phyloP scores from a whole-genome alignment of 352 stramenopile genomes.

The Globisporangium nagaii region DNA sequence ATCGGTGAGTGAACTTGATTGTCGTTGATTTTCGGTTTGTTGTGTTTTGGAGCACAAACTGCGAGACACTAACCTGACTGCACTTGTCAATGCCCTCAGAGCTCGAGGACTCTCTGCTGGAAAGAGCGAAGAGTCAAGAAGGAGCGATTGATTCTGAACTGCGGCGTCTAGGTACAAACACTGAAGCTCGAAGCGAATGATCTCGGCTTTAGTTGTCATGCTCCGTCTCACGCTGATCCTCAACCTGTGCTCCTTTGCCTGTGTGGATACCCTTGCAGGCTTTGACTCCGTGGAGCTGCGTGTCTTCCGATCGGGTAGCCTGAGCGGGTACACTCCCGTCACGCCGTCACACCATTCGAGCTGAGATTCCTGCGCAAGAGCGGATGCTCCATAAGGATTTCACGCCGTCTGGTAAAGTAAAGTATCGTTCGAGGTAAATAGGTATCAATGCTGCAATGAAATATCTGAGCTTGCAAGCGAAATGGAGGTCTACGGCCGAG shows the following conservation, averaged over 20 bases:
- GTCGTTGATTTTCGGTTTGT: too few relatives aligned
- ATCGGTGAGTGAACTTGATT: constrained; percentile 31
- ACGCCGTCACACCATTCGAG: constrained; percentile 3
- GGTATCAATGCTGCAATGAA: neutral
- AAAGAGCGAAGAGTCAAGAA: constrained; percentile 19
- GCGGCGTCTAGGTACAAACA: constrained; percentile 31
- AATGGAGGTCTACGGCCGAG: neutral
- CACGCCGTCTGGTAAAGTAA: too few relatives aligned
- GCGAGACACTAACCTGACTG: too few relatives aligned
- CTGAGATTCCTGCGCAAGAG: too few relatives aligned
- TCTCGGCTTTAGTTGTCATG: neutral
- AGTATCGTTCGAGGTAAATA: too few relatives aligned
- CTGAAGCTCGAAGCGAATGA: neutral
- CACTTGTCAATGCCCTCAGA: constrained; percentile 15
- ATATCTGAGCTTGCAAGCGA: neutral
- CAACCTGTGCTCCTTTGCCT: too few relatives aligned
- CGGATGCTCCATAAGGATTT: too few relatives aligned
- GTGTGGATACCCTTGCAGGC: constrained; percentile 19
- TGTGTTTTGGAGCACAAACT: too few relatives aligned
- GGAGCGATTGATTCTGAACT: constrained; percentile 31
- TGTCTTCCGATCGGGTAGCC: constrained; percentile 48
- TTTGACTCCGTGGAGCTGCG: constrained; percentile 50
- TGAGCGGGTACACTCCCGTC: constrained; percentile 50
- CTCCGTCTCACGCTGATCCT: too few relatives aligned
- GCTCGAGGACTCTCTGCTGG: constrained; percentile 28